These are phyloP conservation scores for Mangifera indica DNA, from an alignment of 345 rosid species.

Conservation along the genomic window DNA sequence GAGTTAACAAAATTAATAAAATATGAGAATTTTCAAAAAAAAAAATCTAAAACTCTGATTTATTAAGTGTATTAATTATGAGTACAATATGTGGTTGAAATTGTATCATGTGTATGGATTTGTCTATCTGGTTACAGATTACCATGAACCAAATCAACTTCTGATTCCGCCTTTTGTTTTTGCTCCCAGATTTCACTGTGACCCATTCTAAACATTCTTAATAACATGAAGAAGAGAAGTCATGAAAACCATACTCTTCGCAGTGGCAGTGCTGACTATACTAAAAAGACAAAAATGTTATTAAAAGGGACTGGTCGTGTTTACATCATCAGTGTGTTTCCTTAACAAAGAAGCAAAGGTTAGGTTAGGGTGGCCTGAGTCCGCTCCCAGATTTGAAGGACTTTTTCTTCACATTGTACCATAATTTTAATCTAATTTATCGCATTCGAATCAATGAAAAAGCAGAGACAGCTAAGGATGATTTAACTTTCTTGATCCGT, in stretches of 20 bases:
- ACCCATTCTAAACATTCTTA: conserved; percentile 7
- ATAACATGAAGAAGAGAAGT: neutral
- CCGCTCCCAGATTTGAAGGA: conserved; percentile 30
- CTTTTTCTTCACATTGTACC: neutral
- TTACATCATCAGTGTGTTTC: neutral
- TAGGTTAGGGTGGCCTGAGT: conserved; percentile 19
- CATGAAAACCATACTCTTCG: neutral
- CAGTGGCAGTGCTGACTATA: neutral
- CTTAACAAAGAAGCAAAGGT: conserved; percentile 2
- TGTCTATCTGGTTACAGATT: too few species aligned
- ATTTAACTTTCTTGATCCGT: neutral
- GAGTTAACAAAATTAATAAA: too few species aligned
- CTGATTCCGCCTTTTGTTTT: conserved; percentile 35
- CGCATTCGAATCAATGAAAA: conserved; percentile 1
- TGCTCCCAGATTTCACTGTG: conserved; percentile 28
- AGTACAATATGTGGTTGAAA: too few species aligned
- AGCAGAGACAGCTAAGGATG: conserved; percentile 27
- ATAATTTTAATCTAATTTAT: conserved; percentile 7
- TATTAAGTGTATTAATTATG: too few species aligned
- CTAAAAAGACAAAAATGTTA: conserved; percentile 4
- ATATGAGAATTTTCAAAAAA: too few species aligned
- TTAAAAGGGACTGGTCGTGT: neutral
- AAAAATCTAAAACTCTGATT: too few species aligned
- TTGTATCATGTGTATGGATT: too few species aligned
- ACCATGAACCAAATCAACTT: too few species aligned